Evolutionary conservation across 306 rosid genomes (phyloP), one percentile per base, ranked within the genome.

Genomic region (Casuarina cunninghamiana): DNA sequence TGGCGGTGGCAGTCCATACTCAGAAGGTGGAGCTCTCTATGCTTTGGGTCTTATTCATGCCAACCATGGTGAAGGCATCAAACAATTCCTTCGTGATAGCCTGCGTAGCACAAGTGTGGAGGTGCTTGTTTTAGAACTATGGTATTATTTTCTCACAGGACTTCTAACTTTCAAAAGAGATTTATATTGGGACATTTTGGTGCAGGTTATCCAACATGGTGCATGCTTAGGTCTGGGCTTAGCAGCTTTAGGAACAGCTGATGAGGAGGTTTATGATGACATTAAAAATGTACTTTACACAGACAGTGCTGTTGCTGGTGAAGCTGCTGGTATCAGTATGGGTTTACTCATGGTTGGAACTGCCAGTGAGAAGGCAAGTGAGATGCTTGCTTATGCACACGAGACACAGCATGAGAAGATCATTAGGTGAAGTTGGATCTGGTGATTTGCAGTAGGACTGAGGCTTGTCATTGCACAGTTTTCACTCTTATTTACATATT

Each of bases 321-420:
- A 92, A 82, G 98, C 97, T 79, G 98, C 98, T 78, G 98, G 98
- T 37, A 89, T 95, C 72, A 91, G 97, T 81, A 88, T 95, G 98
- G 98, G 98, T 44, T 89, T 95, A 77, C 97, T 95, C 72, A 89
- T 95, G 97, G 98, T 95, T 83, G 98, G 98, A 77, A 95, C 98
- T 43, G 98, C 93, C 57, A 92, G 97, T 84, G 97, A 91, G 79
- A 95, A 95, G 90, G 98, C 97, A 57, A 83, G 91, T 84, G 97
- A 95, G 91, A 92, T 95, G 98, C 96, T 91, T 77, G 74, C 95
- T 79, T 95, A 95, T 81, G 95, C 98, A n/a, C 97, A 92, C 12
- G 98, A 95, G 88, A 95, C 98, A 26, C 95, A 93, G 39, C 98
- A 95, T 43, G 98, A 95, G 81, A 95, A 95, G 80, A 95, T 92